Base-by-base conservation (phyloP, 768 basidiomycete species). In the Naganishia friedmannii region DNA sequence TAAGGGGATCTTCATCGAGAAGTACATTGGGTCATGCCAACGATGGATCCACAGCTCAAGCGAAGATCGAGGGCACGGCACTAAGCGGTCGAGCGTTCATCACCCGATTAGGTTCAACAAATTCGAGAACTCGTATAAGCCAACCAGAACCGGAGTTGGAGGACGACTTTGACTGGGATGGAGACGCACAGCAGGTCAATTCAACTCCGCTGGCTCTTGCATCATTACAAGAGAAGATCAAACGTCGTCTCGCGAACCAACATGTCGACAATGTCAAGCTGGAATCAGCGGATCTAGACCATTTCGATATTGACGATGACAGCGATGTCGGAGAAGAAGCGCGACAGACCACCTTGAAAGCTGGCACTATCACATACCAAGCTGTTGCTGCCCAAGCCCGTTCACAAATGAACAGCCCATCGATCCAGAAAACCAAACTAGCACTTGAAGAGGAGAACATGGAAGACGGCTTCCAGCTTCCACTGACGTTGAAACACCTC, bases 271-370 rank as follows among this genome's bases (percentile, higher is more conserved):
- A 51, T 60, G 39, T 29, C 21, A 53, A 10, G 53, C 13, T n/a
- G n/a, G 63, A 53, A 42, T 65, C 67, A 39, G 65, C 70, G 31
- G 72, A 70, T 48, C 48, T 72, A 39, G 72, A 77, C 57, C 76
- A 74, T 17, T 67, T 77, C 31, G 76, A 77, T 65, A 37, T 70
- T n/a, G 74, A 73, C n/a, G 66, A 76, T 17, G 76, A 77, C 57
- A 51, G 70, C 29, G 72, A 74, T 23, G 68, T 56, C 8, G 77
- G 76, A 21, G 58, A 68, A 23, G 69, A 73, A 23, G 67, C 72
- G 34, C 55, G 71, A 15, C 73, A 78, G 56, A 74, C 76, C 3
- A 80, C 79, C 3, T 63, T 80, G 65, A 80, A 78, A 73, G 78
- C 77, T n/a, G 76, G 77, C 8, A 74, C 72, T 0, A 67, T 34